Evolutionary conservation across 176 grass and related monocot genomes (phyloP), one percentile per base, ranked within the genome.

Genomic region (Carex myosuroides): DNA sequence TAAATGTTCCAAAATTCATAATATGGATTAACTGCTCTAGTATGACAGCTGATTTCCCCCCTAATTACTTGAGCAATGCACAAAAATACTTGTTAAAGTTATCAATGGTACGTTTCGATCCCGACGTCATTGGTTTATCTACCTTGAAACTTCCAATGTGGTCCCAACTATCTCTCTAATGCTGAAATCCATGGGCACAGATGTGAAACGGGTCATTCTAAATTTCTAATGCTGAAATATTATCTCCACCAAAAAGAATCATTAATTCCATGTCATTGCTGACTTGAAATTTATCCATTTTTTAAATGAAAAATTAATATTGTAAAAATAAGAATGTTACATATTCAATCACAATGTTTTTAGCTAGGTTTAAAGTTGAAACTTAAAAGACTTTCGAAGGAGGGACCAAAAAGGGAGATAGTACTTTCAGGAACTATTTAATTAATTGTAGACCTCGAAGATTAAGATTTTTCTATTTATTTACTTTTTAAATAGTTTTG

Each of bases 401-500:
- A 18, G 33, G 33, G 6, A 39, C 2, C 1, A 18, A n/a, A 46
- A 21, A 35, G 17, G 18, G 5, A 48, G 39, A 46, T 48, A 11
- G 39, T 72, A 13, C 8, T 22, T 44, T 57, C 33, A 33, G 73
- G 73, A 2, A 57, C 14, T 77, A 77, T 53, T n/a, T n/a, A n/a
- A n/a, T n/a, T n/a, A n/a, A n/a, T n/a, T n/a, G n/a, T n/a, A n/a
- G n/a, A n/a, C n/a, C n/a, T n/a, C n/a, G n/a, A n/a, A n/a, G n/a
- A n/a, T n/a, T 79, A 13, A 64, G 1, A 79, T 46, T 64, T 85
- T 60, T 78, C 21, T 57, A 55, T 65, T 21, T 66, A 30, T 60
- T 41, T 68, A 59, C 22, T 80, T 62, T 62, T 81, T 75, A 26
- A 57, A 62, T 85, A 99, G 96, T 92, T 99, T 14, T 99, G 96